phyloP scores from a whole-genome alignment of 2,329 filamentous ascomycete species.

The Cercospora nicotianae region DNA sequence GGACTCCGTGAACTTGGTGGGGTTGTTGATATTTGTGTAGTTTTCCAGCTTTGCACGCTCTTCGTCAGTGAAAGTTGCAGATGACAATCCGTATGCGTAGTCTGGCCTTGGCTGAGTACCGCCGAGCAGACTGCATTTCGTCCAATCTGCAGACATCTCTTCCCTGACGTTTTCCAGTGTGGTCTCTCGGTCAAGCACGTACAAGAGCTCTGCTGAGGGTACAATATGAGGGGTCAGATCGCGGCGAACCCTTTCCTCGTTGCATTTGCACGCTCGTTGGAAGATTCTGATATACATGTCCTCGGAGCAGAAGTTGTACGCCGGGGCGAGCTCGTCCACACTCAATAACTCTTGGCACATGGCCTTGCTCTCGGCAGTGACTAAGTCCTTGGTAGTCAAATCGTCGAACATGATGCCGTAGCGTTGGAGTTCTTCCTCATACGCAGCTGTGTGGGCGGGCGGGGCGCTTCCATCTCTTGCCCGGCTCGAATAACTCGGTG shows the following conservation, averaged over 20 bases:
- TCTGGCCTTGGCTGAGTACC: constrained; percentile 21
- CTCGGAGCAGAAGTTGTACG: constrained; percentile 8
- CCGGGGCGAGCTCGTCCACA: background rate
- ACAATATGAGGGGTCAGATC: constrained; percentile 11
- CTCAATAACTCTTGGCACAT: background rate
- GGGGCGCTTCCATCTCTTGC: background rate
- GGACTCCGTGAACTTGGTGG: constrained; percentile 14
- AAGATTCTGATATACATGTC: constrained; percentile 3
- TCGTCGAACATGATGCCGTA: background rate
- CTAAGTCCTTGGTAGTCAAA: background rate
- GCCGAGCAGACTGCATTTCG: constrained; percentile 14
- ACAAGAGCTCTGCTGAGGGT: constrained; percentile 13
- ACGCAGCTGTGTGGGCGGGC: background rate
- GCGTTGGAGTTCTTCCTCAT: background rate
- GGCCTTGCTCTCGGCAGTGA: background rate
- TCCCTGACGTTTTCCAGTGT: constrained; percentile 11
- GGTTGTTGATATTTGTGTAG: constrained; percentile 9
- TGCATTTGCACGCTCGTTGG: constrained; percentile 4
- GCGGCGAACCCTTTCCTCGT: constrained; percentile 6
- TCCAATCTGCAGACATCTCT: constrained; percentile 18
- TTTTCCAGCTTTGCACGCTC: constrained; percentile 19
- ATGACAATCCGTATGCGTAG: constrained; percentile 15
- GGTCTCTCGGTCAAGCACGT: constrained; percentile 2
- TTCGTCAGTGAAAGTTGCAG: constrained; percentile 11
- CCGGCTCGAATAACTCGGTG: background rate